Conservation (phyloP, 2,329 filamentous ascomycete genomes). For the Alternaria angustiovoidea region DNA sequence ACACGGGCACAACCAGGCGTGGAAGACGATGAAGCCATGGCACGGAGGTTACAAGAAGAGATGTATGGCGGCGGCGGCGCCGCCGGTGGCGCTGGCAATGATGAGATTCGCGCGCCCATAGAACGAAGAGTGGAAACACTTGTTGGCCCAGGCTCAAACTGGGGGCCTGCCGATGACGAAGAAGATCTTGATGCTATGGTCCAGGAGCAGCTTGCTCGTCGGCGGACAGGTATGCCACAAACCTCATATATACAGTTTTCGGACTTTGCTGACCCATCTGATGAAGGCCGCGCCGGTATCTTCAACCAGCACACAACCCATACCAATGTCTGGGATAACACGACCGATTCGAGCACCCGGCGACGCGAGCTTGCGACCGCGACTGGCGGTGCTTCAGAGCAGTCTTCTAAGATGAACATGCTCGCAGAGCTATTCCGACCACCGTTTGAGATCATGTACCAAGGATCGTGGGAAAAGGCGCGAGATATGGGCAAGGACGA, state of each 20-base stretch:
- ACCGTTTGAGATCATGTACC: conserved; percentile 87
- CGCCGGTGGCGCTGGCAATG: conserved; percentile 45
- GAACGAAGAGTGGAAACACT: conserved; percentile 90
- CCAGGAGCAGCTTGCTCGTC: conserved; percentile 69
- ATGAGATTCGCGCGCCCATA: conserved; percentile 88
- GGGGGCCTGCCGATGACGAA: conserved; percentile 56
- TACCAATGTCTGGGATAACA: conserved; percentile 67
- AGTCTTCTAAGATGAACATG: conserved; percentile 74
- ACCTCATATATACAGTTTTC: conserved; percentile 23
- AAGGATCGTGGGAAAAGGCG: conserved; percentile 81
- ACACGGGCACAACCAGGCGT: conserved; percentile 51
- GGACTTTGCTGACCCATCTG: conserved; percentile 38
- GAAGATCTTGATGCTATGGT: conserved; percentile 68
- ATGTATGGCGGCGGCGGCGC: conserved; percentile 71
- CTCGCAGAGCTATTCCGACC: conserved; percentile 93
- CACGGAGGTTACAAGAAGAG: conserved; percentile 88
- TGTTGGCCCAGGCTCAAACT: conserved; percentile 73
- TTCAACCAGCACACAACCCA: conserved; percentile 71
- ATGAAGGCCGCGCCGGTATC: conserved; percentile 62
- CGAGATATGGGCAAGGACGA: conserved; percentile 84
- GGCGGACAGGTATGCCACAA: conserved; percentile 39
- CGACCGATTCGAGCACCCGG: conserved; percentile 56
- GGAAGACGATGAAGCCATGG: conserved; percentile 94
- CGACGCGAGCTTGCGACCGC: conserved; percentile 65
- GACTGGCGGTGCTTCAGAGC: conserved; percentile 71